phyloP scores from a whole-genome alignment of 139 green algal species.

The Chlamydomonas incerta region DNA sequence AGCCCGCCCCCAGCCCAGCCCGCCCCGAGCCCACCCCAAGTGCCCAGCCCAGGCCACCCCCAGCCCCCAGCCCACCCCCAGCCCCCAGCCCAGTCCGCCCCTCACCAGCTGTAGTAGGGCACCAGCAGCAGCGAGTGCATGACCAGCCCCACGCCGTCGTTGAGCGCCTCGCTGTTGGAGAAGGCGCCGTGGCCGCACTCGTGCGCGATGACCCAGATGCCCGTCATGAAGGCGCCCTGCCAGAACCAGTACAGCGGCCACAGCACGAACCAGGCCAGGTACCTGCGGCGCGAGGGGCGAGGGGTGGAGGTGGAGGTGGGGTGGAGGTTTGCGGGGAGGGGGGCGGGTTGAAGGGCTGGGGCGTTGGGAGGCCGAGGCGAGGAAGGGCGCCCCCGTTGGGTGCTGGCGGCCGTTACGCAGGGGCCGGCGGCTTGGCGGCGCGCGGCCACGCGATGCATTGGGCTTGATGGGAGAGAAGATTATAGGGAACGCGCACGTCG shows the following conservation, averaged over 20 bases:
- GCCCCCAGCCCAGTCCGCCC: too few species aligned
- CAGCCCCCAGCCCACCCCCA: background rate
- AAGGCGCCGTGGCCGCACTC: conserved; percentile 92
- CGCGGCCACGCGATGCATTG: too few species aligned
- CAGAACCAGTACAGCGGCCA: conserved; percentile 85
- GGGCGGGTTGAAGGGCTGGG: background rate
- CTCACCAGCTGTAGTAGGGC: conserved; percentile 89
- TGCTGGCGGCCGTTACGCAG: too few species aligned
- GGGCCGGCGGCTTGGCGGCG: too few species aligned
- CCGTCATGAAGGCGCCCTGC: conserved; percentile 76
- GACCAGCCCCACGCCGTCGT: conserved; percentile 85
- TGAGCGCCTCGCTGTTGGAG: conserved; percentile 66
- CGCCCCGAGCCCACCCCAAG: background rate
- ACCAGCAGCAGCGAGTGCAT: conserved; percentile 88
- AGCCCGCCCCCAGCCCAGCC: too few species aligned
- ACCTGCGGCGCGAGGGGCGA: conserved; percentile 1
- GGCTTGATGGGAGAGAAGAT: background rate
- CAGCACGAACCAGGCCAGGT: conserved; percentile 58
- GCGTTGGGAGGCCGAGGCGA: background rate
- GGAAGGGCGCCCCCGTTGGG: too few species aligned
- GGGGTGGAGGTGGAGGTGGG: conserved; percentile 42
- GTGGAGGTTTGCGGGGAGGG: background rate
- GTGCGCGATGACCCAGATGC: conserved; percentile 87
- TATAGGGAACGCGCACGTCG: too few species aligned
- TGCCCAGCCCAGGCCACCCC: background rate